Base-by-base conservation (phyloP, 2,329 filamentous ascomycete species). In the Ophiostoma ips region DNA sequence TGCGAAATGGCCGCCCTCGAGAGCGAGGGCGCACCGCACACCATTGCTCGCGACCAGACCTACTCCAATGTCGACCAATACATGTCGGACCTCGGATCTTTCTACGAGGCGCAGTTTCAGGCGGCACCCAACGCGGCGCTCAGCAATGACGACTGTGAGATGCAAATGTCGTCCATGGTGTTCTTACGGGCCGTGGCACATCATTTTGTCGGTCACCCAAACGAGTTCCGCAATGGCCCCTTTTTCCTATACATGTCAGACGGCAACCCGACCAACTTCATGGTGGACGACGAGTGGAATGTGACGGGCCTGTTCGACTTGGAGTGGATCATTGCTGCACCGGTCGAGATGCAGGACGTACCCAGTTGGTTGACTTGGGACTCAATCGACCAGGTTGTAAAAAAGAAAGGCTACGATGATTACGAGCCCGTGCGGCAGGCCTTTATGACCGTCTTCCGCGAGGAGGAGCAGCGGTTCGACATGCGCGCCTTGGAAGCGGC, bases 281-380 rank as follows among this genome's bases (percentile, higher is more conserved):
- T 64, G 33, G 58, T 63, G 40, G 61, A 65, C 52, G 46, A 60
- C 50, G 52, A 61, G 37, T 61, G 59, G 60, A 63, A 64, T 46
- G 54, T 63, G 33, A 63, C 58, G 36, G 57, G 56, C 53, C 43
- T 63, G 1, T 59, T 63, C 12, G 60, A 64, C 50, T 57, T 59
- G 46, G 61, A 64, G 53, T 63, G 58, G 60, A 51, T 62, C 30
- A 59, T 58, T 53, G 52, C 61, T 15, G 51, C 60, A 35, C 61
- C 61, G 49, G 40, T 49, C 13, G 60, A 61, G 50, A 57, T 54
- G 55, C 55, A 61, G 38, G n/a, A 43, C 7, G 54, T 59, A 19
- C 60, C 59, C 16, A 58, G 58, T 52, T 64, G 57, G 61, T 56
- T 64, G 41, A 62, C 58, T 35, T 54, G 51, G 54, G 41, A 24